Base-by-base conservation (phyloP, 768 basidiomycete genomes). In the Tylopilus rubrobrunneus region DNA sequence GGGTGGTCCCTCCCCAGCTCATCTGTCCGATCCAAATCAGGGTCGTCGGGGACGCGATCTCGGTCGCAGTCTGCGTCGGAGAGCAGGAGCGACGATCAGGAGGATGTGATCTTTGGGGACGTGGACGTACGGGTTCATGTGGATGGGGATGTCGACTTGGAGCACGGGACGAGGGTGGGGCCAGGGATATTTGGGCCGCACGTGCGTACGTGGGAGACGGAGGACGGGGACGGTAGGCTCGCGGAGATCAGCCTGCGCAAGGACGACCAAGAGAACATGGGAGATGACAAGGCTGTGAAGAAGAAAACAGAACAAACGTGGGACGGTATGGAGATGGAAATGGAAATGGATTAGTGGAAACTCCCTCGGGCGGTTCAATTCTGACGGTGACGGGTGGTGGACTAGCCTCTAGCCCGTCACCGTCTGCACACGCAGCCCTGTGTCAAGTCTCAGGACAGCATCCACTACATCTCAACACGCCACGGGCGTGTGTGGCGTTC, bases 1-100 rank as follows among this genome's bases (percentile, higher is more conserved):
- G 78, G 74, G 31, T 83, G 82, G 81, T 80, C 79, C 14, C 73
- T 81, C 42, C 81, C 80, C 23, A 74, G 76, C 33, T 83, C 82
- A 25, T 82, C 81, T 1, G 54, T 83, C 45, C 72, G 77, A 54
- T 74, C 62, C 42, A 66, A 54, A 41, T 78, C 74, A 10, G 67
- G 67, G 31, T 76, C 73, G 36, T 72, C 71, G 12, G 49, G 70
- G 15, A 69, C 71, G 8, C 50, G 63, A 44, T 72, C 71, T 14
- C 48, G 68, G 17, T 71, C 73, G 4, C 62, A 61, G 53, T 72
- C 71, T 34, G 65, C 57, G 27, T 71, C 71, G 46, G 71, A 69
- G 48, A 65, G 67, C 37, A 66, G 70, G 51, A 74, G 73, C 41
- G 78, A 73, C n/a, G 70, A 71, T 27, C 71, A 64, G 2, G 56